Conservation (phyloP, 441 rosid species). For the Arabidopsis lyrata region DNA sequence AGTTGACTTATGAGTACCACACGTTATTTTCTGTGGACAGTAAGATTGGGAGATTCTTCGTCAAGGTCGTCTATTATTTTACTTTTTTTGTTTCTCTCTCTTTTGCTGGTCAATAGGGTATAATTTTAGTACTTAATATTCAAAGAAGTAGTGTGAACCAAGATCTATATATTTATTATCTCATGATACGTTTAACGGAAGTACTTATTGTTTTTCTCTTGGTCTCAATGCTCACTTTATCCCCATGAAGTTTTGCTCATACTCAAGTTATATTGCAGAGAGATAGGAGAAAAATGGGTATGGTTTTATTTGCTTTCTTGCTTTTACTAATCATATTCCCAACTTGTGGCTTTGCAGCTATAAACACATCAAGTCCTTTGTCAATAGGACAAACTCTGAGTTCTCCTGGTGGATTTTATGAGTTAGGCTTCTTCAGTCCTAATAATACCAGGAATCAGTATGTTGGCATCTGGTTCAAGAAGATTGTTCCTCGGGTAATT, state of each 20-base stretch:
- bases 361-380: constrained; percentile 36
- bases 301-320: constrained; percentile 32
- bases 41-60: constrained; percentile 29
- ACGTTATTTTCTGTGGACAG: constrained; percentile 44
- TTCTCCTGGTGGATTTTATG: constrained; percentile 49
- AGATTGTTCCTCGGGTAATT: constrained; percentile 40
- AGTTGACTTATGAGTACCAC: constrained; percentile 32
- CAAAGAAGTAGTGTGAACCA: constrained; percentile 36
- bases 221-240: constrained; percentile 6
- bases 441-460: constrained; percentile 44
- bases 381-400: constrained; percentile 48
- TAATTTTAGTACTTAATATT: constrained; percentile 49
- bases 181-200: background rate
- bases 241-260: constrained; percentile 7
- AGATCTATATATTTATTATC: background rate
- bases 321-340: constrained; percentile 25
- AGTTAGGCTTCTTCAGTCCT: constrained; percentile 55
- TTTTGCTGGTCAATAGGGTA: constrained; percentile 11
- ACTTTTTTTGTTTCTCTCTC: background rate
- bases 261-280: constrained; percentile 12
- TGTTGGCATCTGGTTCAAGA: constrained; percentile 61
- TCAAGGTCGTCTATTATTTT: constrained; percentile 30
- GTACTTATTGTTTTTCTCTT: too few species aligned
- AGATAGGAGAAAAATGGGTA: constrained; percentile 26
- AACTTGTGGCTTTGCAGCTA: constrained; percentile 40